These are phyloP conservation scores for Dothideomycetes sp. DNA, from an alignment of 2,329 filamentous ascomycete species.

Conservation along the genomic window DNA sequence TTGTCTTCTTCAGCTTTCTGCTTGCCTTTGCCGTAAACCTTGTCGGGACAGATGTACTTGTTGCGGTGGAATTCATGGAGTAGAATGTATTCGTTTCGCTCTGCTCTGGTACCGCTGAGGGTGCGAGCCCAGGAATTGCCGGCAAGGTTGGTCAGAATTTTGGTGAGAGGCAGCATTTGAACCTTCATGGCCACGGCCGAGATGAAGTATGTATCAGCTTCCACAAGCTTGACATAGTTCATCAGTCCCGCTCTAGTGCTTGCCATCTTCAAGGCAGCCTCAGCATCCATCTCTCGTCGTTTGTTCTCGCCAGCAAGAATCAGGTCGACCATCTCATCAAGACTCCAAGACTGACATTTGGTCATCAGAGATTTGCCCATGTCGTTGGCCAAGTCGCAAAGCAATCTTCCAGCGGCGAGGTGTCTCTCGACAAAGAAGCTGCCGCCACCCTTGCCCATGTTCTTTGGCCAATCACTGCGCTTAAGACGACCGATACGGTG, in stretches of 20 bases:
- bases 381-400: conserved; percentile 93
- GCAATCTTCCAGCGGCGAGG: conserved; percentile 73
- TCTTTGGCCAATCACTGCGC: conserved; percentile 74
- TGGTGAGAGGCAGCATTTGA: conserved; percentile 87
- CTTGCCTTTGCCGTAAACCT: conserved; percentile 69
- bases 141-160: conserved; percentile 89
- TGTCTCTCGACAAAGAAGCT: conserved; percentile 92
- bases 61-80: conserved; percentile 93
- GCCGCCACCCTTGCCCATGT: conserved; percentile 73
- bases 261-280: conserved; percentile 71
- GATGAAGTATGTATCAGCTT: conserved; percentile 92
- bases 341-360: conserved; percentile 95
- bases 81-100: conserved; percentile 98
- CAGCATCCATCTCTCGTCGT: conserved; percentile 79
- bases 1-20: conserved; percentile 60
- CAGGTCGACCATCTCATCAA: conserved; percentile 93
- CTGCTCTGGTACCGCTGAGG: conserved; percentile 85
- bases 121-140: conserved; percentile 98
- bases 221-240: conserved; percentile 88
- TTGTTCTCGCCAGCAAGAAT: conserved; percentile 65
- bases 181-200: conserved; percentile 79
- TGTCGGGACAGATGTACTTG: conserved; percentile 97
- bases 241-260: conserved; percentile 73
- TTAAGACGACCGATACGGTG: conserved; percentile 82
- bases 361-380: conserved; percentile 94